Percentiles rank a stretch among this genome's conserved stretches.
Conservation (phyloP, 257 asterid species). For the Voacanga thouarsii region DNA sequence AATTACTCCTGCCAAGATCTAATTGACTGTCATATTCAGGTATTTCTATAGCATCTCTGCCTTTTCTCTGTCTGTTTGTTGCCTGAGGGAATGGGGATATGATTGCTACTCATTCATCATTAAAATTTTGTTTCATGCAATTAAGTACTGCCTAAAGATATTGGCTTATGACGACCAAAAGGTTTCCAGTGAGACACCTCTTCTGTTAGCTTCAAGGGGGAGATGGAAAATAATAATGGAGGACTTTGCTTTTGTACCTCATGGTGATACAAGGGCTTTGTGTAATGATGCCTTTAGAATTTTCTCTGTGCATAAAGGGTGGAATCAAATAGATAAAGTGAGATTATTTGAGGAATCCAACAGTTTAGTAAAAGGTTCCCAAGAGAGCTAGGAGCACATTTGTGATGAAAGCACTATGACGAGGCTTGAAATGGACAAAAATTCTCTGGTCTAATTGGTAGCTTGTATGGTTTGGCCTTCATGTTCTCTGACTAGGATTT, state of each 20-base stretch:
- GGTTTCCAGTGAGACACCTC: background rate
- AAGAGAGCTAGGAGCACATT: background rate
- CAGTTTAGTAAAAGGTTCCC: background rate
- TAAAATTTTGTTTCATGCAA: background rate
- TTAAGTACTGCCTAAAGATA: background rate
- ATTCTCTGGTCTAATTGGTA: background rate
- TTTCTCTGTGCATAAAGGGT: background rate
- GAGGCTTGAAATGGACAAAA: background rate
- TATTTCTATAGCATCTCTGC: background rate
- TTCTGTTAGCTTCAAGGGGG: background rate
- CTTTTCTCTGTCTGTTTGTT: background rate
- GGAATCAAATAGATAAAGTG: background rate
- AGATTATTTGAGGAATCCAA: background rate
- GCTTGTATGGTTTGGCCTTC: background rate
- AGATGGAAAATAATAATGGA: background rate
- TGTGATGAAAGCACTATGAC: background rate
- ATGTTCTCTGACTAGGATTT: background rate
- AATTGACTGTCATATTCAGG: background rate
- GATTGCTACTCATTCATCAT: no score
- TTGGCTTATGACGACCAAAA: background rate
- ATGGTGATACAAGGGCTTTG: conserved; percentile 1
- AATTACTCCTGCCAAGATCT: background rate
- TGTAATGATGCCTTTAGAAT: background rate
- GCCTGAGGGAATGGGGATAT: background rate
- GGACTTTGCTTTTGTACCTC: background rate